Conservation (phyloP, 1,284 basidiomycete genomes). For the Cutaneotrichosporon cavernicola region DNA sequence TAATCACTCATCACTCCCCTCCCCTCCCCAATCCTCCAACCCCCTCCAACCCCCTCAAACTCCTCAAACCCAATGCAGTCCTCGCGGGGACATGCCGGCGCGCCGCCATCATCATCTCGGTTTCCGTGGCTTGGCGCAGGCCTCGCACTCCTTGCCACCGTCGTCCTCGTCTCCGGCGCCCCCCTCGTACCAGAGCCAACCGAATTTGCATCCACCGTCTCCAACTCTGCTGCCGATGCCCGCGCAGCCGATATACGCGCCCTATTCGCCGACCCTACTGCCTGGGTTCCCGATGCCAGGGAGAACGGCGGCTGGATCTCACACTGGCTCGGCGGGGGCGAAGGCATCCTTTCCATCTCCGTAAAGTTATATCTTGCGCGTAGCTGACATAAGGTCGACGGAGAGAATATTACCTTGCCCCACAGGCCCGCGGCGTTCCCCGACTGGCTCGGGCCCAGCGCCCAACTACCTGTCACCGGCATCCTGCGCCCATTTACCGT, state of each 20-base stretch:
- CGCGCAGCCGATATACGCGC: slow-evolving; percentile 6
- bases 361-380: background rate
- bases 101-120: background rate
- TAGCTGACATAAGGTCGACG: background rate
- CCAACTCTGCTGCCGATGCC: background rate
- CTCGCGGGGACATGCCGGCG: background rate
- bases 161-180: slow-evolving; percentile 1
- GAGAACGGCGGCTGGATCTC: slow-evolving; percentile 11
- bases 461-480: slow-evolving; percentile 41
- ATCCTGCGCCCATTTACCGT: slow-evolving; percentile 34
- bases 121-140: background rate
- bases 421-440: slow-evolving; percentile 53
- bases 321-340: slow-evolving; percentile 9
- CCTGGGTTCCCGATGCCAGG: slow-evolving; percentile 7
- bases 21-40: background rate
- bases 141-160: slow-evolving; percentile 3
- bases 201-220: background rate
- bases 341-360: background rate
- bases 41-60: background rate
- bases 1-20: background rate
- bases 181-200: slow-evolving; percentile 12
- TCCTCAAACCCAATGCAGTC: background rate
- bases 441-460: slow-evolving; percentile 26
- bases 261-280: slow-evolving; percentile 13
- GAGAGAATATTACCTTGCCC: slow-evolving; percentile 42